These are phyloP conservation scores for Pelargonium cotyledonis DNA, from an alignment of 441 rosid species.

Conservation along the genomic window DNA sequence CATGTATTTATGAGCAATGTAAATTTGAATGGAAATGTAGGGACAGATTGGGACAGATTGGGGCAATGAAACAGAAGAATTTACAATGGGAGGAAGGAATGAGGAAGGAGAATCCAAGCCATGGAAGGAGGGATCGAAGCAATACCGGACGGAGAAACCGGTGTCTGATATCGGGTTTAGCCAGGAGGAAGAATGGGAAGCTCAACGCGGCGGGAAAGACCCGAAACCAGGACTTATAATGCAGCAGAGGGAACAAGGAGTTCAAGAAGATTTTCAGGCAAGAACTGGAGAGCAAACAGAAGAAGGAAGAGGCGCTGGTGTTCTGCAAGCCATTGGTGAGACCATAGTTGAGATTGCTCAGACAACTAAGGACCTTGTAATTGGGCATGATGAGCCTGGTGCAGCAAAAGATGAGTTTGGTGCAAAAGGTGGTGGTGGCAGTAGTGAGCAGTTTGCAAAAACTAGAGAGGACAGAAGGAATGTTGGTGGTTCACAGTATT, in stretches of 20 bases:
- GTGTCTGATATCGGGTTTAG: too few relatives aligned
- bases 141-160: neutral
- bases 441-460: neutral
- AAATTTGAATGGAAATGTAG: too few relatives aligned
- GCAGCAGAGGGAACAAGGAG: neutral
- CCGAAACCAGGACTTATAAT: too few relatives aligned
- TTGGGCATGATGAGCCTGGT: neutral
- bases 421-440: neutral
- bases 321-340: neutral
- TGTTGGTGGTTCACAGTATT: neutral
- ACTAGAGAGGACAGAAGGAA: neutral
- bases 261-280: neutral
- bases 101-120: too few relatives aligned
- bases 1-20: too few relatives aligned
- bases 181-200: neutral
- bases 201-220: neutral
- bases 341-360: neutral
- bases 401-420: neutral
- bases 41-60: too few relatives aligned
- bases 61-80: too few relatives aligned
- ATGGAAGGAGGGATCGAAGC: too few relatives aligned
- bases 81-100: too few relatives aligned
- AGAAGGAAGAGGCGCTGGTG: neutral
- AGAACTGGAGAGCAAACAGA: neutral
- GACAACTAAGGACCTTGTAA: neutral